Evolutionary conservation across 208 protist genomes (phyloP), one percentile per base, ranked within the genome.

Genomic region (Histomonas meleagridis): DNA sequence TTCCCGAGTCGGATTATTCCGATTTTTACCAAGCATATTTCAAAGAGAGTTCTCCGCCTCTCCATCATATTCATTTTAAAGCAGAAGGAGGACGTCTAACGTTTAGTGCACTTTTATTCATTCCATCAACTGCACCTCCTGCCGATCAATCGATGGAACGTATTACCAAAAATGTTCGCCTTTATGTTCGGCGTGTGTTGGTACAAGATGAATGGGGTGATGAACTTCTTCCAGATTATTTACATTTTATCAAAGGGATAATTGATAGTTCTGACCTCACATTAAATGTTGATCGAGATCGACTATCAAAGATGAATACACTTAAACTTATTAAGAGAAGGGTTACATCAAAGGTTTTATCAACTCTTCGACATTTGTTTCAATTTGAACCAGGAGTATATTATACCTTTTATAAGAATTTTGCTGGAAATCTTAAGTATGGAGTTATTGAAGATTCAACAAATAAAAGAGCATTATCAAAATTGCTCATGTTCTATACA

Each of bases 231-330:
- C 97, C 97, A 28, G 94, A 95, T 76, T 98, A 97, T 92, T 95
- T 98, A 26, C 95, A 94, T 92, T 98, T 98, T 92, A 93, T 98
- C 62, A 95, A 95, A 70, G 99, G 98, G 93, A 95, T 99, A 43
- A 97, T 99, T 14, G 98, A 99, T 95, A 98, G 96, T 92, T 97
- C 99, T 62, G 98, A 99, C 93, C 94, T 99, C n/a, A 98, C 98
- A 49, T 95, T 99, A 38, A 99, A 99, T 94, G 97, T 99, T 12
- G 99, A 97, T 16, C 96, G 99, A 86, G 98, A 99, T 95, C 97
- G 97, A 69, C 95, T 99, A 35, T 98, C 99, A 95, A 95, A 99
- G 93, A 97, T 95, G 94, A 97, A 96, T 55, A 96, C 98, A 60
- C 93, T 96, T 32, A 95, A 95, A 72, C 90, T 98, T 32, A 99